phyloP scores from a whole-genome alignment of 1,284 basidiomycete species.

The Neonothopanus nambi region DNA sequence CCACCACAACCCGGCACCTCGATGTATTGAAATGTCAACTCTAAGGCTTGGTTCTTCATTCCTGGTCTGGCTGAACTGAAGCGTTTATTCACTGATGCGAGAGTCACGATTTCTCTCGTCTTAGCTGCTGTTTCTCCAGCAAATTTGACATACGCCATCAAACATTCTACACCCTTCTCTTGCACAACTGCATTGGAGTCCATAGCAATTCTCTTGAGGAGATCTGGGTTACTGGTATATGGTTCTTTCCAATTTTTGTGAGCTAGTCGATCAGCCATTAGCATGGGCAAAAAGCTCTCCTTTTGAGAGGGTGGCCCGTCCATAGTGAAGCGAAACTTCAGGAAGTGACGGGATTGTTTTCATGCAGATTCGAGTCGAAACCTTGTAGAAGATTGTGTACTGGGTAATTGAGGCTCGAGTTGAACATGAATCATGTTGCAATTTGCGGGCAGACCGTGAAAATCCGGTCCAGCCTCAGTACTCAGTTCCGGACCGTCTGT shows the following conservation, averaged over 20 bases:
- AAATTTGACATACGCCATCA: slow-evolving; percentile 85
- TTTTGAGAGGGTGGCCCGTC: slow-evolving; percentile 88
- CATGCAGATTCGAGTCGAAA: too few species aligned
- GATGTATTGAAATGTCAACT: slow-evolving; percentile 87
- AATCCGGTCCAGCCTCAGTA: too few species aligned
- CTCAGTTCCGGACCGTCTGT: too few species aligned
- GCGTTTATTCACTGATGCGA: slow-evolving; percentile 94
- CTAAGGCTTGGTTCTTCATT: slow-evolving; percentile 89
- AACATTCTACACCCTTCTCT: slow-evolving; percentile 92
- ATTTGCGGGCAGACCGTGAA: too few species aligned
- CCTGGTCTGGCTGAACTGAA: slow-evolving; percentile 89
- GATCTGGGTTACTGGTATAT: slow-evolving; percentile 75
- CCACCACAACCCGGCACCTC: slow-evolving; percentile 85
- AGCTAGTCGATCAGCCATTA: slow-evolving; percentile 80
- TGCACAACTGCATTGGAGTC: slow-evolving; percentile 98
- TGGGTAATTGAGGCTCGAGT: too few species aligned
- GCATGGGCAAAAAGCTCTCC: slow-evolving; percentile 88
- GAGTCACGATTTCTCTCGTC: slow-evolving; percentile 81
- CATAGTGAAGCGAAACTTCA: slow-evolving; percentile 66
- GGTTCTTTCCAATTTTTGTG: slow-evolving; percentile 99
- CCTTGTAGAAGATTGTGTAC: too few species aligned
- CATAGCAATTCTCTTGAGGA: slow-evolving; percentile 84
- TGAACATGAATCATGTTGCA: too few species aligned
- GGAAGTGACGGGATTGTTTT: too few species aligned
- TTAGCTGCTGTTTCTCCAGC: slow-evolving; percentile 87